These are phyloP conservation scores for Pleomassaria siparia DNA, from an alignment of 2,329 filamentous ascomycete genomes.

Conservation along the genomic window DNA sequence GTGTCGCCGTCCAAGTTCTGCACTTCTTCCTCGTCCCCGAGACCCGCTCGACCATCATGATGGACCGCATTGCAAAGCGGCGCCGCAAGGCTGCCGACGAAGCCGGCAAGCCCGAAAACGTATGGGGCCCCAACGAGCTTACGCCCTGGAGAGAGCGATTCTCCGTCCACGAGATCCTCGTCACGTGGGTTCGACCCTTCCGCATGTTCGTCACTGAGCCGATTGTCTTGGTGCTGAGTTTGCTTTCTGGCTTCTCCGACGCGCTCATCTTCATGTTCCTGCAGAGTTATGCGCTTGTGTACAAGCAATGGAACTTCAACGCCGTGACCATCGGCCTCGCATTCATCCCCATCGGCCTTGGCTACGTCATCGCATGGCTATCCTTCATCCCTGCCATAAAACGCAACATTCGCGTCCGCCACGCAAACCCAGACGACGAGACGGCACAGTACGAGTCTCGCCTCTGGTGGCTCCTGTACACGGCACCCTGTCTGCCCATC, in stretches of 20 bases:
- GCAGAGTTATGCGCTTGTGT: conserved; percentile 69
- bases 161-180: conserved; percentile 42
- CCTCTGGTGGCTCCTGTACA: conserved; percentile 66
- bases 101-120: conserved; percentile 59
- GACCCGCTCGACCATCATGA: conserved; percentile 73
- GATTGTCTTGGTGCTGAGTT: conserved; percentile 69
- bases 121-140: conserved; percentile 77
- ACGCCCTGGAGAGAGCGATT: conserved; percentile 40
- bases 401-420: conserved; percentile 38
- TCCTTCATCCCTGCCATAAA: conserved; percentile 58
- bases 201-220: conserved; percentile 75
- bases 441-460: conserved; percentile 51
- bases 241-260: conserved; percentile 74
- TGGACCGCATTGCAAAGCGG: conserved; percentile 77
- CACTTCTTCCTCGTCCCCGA: conserved; percentile 75
- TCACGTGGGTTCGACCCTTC: conserved; percentile 64
- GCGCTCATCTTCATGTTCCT: conserved; percentile 80
- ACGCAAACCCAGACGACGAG: conserved; percentile 13
- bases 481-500: conserved; percentile 64
- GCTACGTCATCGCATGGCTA: conserved; percentile 66
- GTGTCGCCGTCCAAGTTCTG: conserved; percentile 66
- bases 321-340: conserved; percentile 60
- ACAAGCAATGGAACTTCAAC: conserved; percentile 66
- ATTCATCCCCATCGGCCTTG: conserved; percentile 61
- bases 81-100: conserved; percentile 65